phyloP scores from a whole-genome alignment of 257 asterid species.

The Capsicum pubescens region DNA sequence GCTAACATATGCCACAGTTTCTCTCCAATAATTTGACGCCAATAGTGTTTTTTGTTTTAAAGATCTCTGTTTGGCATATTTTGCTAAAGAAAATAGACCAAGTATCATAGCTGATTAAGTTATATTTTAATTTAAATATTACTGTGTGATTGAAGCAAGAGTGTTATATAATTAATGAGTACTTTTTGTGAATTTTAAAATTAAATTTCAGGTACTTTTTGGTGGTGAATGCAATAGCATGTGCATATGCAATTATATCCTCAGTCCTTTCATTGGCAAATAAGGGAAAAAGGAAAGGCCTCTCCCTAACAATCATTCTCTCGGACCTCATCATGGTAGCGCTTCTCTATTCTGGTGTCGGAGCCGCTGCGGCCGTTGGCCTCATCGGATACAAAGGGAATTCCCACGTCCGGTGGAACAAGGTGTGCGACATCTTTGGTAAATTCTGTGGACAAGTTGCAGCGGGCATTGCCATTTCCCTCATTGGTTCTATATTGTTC shows the following conservation, averaged over 20 bases:
- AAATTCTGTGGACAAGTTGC: constrained; percentile 57
- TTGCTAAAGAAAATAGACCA: neutral
- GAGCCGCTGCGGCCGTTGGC: constrained; percentile 64
- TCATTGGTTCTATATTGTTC: constrained; percentile 43
- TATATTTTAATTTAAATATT: neutral
- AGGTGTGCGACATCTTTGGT: constrained; percentile 56
- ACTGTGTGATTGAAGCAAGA: neutral
- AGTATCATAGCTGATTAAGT: neutral
- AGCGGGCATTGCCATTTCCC: constrained; percentile 51
- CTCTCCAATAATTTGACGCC: neutral
- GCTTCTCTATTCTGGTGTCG: constrained; percentile 60
- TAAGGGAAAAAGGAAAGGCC: constrained; percentile 37
- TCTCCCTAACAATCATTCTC: constrained; percentile 36
- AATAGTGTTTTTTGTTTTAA: neutral
- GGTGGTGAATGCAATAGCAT: constrained; percentile 63
- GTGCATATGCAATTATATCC: constrained; percentile 59
- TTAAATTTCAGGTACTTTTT: constrained; percentile 57
- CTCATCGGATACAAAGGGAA: constrained; percentile 65
- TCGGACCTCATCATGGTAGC: constrained; percentile 69
- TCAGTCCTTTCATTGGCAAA: constrained; percentile 46
- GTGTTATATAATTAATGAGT: neutral
- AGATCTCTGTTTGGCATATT: neutral
- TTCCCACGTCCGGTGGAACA: constrained; percentile 64
- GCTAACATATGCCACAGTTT: neutral
- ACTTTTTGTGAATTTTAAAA: neutral